Evolutionary conservation across 805 yeast species (phyloP), one percentile per base, ranked within the genome.

Genomic region (Yamadazyma paraphyllophila): DNA sequence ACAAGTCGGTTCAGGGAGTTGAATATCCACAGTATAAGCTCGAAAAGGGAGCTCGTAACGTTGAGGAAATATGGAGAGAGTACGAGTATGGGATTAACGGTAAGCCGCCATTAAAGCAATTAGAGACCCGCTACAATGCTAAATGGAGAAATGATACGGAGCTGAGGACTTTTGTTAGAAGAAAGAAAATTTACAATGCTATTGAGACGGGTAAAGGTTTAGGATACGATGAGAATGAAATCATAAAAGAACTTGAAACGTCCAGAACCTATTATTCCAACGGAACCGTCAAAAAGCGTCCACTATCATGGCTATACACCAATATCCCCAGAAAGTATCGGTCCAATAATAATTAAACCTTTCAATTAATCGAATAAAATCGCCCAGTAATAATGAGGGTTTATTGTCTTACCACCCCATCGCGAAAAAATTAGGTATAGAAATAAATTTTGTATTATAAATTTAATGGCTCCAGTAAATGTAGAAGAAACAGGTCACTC

Each of bases 111-210:
- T 67, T 79, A 32, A 71, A 70, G 48, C 62, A 72, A 10, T 60
- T 80, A 58, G 83, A 80, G 53, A 46, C 56, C 6, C 68, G 74
- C 48, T 80, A 71, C 51, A 75, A 74, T 42, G 71, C 81, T 1
- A 73, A 74, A 30, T 80, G 85, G 85, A 68, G 84, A 57, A 65
- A 77, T 41, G 81, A 67, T 40, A 81, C 82, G 0, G 76, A 76
- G 26, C 73, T 74, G 44, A 73, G 80, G 49, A 73, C 81, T 37
- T 80, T 75, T 54, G 67, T 76, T 39, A 58, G 85, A 49, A 63
- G 84, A 33, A 77, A 76, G 54, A 75, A 74, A 29, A 68, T 80
- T 17, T 80, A 78, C 59, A 74, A 70, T 49, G 83, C 83, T 4
- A 77, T 80, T 42, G 82, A 79, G 53, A 63, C 52, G 7, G 84